phyloP scores from a whole-genome alignment of 805 yeast genomes.

The Myxozyma lipomycoides region DNA sequence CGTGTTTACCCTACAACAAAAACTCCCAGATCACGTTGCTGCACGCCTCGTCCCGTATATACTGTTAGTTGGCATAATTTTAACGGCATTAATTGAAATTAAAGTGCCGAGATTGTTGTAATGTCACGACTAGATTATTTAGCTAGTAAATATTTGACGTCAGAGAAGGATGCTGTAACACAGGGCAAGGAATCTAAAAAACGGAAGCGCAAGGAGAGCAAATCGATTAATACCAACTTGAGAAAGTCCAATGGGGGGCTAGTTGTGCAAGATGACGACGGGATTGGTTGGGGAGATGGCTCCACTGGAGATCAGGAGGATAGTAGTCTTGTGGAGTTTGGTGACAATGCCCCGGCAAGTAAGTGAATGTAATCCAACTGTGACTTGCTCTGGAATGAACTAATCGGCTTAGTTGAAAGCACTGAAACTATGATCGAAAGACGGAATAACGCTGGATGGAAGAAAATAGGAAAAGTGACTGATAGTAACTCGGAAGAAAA shows the following conservation, averaged over 20 bases:
- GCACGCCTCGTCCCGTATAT: too few relatives aligned
- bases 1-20: too few relatives aligned
- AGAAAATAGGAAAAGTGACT: conserved; percentile 26
- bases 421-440: conserved; percentile 1
- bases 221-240: background rate
- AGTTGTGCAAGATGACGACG: conserved; percentile 30
- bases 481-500: too few relatives aligned
- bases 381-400: too few relatives aligned
- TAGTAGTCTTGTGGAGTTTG: conserved; percentile 35
- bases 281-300: conserved; percentile 15
- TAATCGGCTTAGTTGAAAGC: conserved; percentile 8
- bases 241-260: conserved; percentile 10
- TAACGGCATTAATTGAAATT: too few relatives aligned
- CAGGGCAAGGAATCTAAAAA: conserved; percentile 29
- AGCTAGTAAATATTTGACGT: conserved; percentile 43
- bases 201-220: conserved; percentile 9
- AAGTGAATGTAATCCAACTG: background rate
- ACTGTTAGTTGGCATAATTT: too few relatives aligned
- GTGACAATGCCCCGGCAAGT: conserved; percentile 31
- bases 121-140: conserved; percentile 50
- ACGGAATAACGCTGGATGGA: conserved; percentile 29
- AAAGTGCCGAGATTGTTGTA: too few relatives aligned
- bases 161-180: conserved; percentile 25
- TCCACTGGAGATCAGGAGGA: conserved; percentile 24
- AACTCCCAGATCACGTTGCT: too few relatives aligned